Evolutionary conservation across 1,139 yeast genomes (phyloP), one percentile per base, ranked within the genome.

Genomic region (Yamadazyma triangularis): DNA sequence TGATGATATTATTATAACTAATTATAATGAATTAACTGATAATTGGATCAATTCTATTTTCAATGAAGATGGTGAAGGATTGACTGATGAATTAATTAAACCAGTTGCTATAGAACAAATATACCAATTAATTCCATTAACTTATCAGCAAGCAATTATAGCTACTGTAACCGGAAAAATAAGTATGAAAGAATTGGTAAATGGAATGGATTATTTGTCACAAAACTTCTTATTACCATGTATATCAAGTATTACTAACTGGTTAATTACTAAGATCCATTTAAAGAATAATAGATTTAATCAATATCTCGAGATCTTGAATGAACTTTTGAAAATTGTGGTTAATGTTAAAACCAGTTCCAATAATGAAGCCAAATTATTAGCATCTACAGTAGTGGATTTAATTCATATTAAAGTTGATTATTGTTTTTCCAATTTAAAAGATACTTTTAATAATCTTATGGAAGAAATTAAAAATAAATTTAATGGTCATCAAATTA

Each of bases 21-120:
- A 65, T 37, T 66, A 61, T 42, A 61, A 66, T 29, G 74, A 65
- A 24, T 63, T 81, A 9, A 56, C 85, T 20, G 76, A 75, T 28
- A 83, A 77, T 25, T 89, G 97, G 97, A 72, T 85, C 26, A 64
- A 73, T 25, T 91, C 93, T 2, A 56, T 89, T 28, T 88, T 85
- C 56, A 89, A 86, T 38, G 72, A 64, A 34, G 51, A 53, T 28
- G 76, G 86, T 26, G 93, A 88, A 32, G 95, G 96, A 2, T 74
- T 89, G 25, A 79, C 95, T 0, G 96, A 89, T 53, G 89, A 83
- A 22, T 60, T 88, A 34, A 77, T 88, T 48, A 74, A 79, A 42
- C 64, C 78, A 4, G 75, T 86, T 3, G 66, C 79, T 13, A 73
- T 83, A 15, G 76, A 79, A 44, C 91, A 85, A 36, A 73, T 85